Conservation (phyloP, 441 rosid genomes). For the Euphorbia corollata region DNA sequence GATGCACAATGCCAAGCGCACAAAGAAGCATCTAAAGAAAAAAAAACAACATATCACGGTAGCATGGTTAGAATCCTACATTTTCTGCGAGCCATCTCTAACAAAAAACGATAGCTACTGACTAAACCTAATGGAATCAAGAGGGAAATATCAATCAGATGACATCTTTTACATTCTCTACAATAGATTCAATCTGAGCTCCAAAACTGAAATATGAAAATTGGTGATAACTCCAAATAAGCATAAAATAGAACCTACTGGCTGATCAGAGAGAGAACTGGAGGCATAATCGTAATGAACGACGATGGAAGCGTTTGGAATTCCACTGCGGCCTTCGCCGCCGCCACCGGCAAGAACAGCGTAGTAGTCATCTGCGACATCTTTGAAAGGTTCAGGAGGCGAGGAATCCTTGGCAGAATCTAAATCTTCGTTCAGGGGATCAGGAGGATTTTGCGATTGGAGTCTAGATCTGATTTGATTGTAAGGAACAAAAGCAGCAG, state of each 20-base stretch:
- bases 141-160: background rate
- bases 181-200: background rate
- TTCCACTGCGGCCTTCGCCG: constrained; percentile 78
- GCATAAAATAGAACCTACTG: constrained; percentile 35
- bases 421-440: constrained; percentile 22
- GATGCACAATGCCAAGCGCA: background rate
- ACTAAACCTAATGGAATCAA: no score
- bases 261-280: constrained; percentile 56
- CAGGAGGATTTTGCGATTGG: constrained; percentile 13
- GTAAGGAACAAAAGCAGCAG: constrained; percentile 63
- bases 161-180: constrained; percentile 3
- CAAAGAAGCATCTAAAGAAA: background rate
- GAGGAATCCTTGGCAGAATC: constrained; percentile 10
- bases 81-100: background rate
- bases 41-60: background rate
- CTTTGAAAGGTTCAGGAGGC: background rate
- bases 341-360: constrained; percentile 76
- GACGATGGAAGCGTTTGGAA: constrained; percentile 59
- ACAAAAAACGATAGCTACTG: background rate
- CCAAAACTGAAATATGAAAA: background rate
- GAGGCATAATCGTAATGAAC: constrained; percentile 42
- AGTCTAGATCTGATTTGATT: constrained; percentile 33
- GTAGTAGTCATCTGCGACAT: constrained; percentile 24
- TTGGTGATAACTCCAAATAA: background rate
- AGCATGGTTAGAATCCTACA: background rate